Percentiles rank a stretch among this genome's conserved stretches.
Evolutionary conservation across 345 rosid species (phyloP).

Genomic region (Turritis glabra): DNA sequence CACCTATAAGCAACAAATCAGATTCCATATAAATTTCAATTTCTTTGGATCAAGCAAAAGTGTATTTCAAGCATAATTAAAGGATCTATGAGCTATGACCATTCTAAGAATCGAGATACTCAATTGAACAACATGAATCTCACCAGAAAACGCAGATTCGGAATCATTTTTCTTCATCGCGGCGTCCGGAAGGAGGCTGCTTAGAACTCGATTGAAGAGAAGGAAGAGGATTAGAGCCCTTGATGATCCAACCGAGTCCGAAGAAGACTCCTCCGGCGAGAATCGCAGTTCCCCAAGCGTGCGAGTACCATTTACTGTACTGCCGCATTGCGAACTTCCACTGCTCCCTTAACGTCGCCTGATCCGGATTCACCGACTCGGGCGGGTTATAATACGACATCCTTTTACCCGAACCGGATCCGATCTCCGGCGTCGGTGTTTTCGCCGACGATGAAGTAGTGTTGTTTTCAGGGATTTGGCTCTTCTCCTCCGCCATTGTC

Average conservation of each 20-base stretch:
- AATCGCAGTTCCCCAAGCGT: constrained; percentile 93
- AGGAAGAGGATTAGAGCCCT: constrained; percentile 87
- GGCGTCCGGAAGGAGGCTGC: constrained; percentile 1
- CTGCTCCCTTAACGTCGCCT: constrained; percentile 77
- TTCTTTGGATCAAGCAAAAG: not conserved
- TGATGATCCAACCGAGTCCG: constrained; percentile 84
- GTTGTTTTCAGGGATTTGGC: constrained; percentile 12
- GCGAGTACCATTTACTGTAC: constrained; percentile 81
- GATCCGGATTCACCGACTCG: constrained; percentile 63
- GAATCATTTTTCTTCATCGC: constrained; percentile 27
- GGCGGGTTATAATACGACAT: constrained; percentile 60
- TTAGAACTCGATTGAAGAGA: constrained; percentile 47
- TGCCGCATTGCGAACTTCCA: constrained; percentile 80
- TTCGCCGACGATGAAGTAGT: constrained; percentile 12
- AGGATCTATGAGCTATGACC: not conserved
- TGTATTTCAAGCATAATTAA: not conserved
- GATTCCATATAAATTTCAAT: not conserved
- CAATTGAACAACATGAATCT: not conserved
- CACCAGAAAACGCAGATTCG: constrained; percentile 11
- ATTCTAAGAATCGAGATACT: not conserved
- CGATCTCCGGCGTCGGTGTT: constrained; percentile 36
- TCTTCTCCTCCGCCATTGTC: constrained; percentile 23
- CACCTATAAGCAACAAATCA: constrained; percentile 4
- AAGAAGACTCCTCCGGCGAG: constrained; percentile 81
- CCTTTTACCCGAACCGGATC: constrained; percentile 43